Percentiles rank a stretch among this genome's conserved stretches.
These are phyloP conservation scores for Aspergillus bridgeri DNA, from an alignment of 495 filamentous ascomycete genomes.

Conservation along the genomic window DNA sequence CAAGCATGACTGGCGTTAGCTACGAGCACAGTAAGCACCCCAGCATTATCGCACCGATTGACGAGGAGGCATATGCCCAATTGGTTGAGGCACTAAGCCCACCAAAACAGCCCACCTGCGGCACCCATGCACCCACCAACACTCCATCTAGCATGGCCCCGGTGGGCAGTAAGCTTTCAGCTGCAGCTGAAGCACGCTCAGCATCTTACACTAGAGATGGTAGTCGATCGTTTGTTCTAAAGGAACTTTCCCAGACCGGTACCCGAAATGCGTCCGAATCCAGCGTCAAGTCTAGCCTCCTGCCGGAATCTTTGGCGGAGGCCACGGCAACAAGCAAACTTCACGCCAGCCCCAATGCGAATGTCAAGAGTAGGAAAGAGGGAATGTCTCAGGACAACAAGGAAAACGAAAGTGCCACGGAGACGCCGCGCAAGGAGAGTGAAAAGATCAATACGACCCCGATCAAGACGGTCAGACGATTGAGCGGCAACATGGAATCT, in stretches of 20 bases:
- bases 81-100: conserved; percentile 44
- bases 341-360: conserved; percentile 31
- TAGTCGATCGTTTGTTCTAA: conserved; percentile 20
- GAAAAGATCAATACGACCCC: conserved; percentile 16
- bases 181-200: conserved; percentile 32
- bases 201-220: conserved; percentile 26
- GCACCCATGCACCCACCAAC: conserved; percentile 40
- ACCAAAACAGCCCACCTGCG: conserved; percentile 30
- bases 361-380: conserved; percentile 45
- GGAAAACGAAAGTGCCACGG: conserved; percentile 20
- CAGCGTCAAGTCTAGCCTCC: conserved; percentile 25
- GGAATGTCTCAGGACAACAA: conserved; percentile 18
- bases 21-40: conserved; percentile 45
- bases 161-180: conserved; percentile 25
- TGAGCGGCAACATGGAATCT: conserved; percentile 21
- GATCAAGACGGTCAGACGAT: conserved; percentile 17
- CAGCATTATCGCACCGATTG: conserved; percentile 33
- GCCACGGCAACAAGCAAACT: conserved; percentile 19
- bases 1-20: conserved; percentile 43
- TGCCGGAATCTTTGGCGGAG: conserved; percentile 12
- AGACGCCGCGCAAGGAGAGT: conserved; percentile 13
- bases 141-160: conserved; percentile 33
- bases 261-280: conserved; percentile 34
- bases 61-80: conserved; percentile 37
- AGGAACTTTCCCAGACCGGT: conserved; percentile 24